These are phyloP conservation scores for Cardamine occulta DNA, from an alignment of 345 rosid genomes.

Conservation along the genomic window DNA sequence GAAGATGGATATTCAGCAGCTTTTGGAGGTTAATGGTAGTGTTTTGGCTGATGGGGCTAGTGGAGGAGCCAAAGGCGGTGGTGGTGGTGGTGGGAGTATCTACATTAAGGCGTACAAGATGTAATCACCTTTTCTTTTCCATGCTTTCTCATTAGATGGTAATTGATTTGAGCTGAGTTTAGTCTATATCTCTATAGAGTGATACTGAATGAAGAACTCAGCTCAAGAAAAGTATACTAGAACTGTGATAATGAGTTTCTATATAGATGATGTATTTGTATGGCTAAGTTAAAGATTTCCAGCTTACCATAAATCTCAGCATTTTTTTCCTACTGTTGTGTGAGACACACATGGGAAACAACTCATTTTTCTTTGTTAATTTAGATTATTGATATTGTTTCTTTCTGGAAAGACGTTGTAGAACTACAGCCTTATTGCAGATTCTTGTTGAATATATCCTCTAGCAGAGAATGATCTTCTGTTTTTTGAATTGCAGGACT, in stretches of 20 bases:
- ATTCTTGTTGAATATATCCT: constrained; percentile 31
- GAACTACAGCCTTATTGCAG: constrained; percentile 23
- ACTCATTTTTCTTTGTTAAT: neutral
- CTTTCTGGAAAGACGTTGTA: no score
- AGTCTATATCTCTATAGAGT: neutral
- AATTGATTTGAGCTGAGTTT: constrained; percentile 7
- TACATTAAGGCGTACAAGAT: constrained; percentile 66
- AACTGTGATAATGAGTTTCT: constrained; percentile 13
- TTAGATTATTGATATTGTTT: neutral
- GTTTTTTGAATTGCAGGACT: constrained; percentile 72
- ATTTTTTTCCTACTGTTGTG: constrained; percentile 10
- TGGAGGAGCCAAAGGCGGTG: constrained; percentile 87
- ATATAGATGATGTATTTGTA: neutral
- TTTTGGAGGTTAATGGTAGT: constrained; percentile 64
- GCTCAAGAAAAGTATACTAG: neutral
- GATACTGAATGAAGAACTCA: neutral
- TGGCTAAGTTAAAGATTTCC: neutral
- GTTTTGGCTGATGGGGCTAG: constrained; percentile 81
- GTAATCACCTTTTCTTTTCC: constrained; percentile 53
- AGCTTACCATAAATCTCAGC: neutral
- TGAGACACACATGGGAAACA: neutral
- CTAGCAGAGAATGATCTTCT: constrained; percentile 11
- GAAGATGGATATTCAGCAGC: constrained; percentile 51
- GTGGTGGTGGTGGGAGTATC: constrained; percentile 96
- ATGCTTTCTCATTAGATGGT: constrained; percentile 14